Percentiles rank a stretch among this genome's conserved stretches.
Evolutionary conservation across 352 stramenopile species (phyloP).

Genomic region (Globisporangium rhizosaccharum): DNA sequence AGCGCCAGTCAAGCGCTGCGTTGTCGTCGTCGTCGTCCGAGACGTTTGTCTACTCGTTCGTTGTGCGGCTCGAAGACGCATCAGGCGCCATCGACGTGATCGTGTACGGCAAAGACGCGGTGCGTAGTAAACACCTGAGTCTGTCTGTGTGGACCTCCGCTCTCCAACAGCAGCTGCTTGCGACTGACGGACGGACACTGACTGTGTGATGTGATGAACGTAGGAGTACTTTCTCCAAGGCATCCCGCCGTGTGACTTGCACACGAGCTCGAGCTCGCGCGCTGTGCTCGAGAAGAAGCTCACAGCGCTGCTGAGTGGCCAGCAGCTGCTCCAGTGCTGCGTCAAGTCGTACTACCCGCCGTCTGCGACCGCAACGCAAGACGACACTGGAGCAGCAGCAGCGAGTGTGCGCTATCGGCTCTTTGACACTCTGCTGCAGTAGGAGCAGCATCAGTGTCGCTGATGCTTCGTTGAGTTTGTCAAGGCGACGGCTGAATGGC

Average conservation of each 20-base stretch:
- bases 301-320: conserved; percentile 20
- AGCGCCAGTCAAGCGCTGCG: conserved; percentile 19
- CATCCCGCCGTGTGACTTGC: conserved; percentile 62
- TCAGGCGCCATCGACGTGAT: conserved; percentile 53
- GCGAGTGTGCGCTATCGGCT: conserved; percentile 52
- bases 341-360: conserved; percentile 60
- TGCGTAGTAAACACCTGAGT: conserved; percentile 22
- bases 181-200: neutral
- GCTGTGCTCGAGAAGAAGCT: conserved; percentile 46
- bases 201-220: neutral
- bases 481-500: neutral
- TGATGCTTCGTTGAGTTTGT: neutral
- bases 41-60: conserved; percentile 66
- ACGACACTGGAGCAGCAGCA: conserved; percentile 1
- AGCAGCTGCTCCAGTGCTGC: conserved; percentile 42
- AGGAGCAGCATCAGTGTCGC: neutral
- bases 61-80: conserved; percentile 44
- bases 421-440: conserved; percentile 59
- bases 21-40: conserved; percentile 1
- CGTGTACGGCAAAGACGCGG: conserved; percentile 62
- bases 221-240: conserved; percentile 69
- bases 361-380: conserved; percentile 7
- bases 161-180: neutral
- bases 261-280: conserved; percentile 41
- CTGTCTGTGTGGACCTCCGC: neutral